Conservation (phyloP, 1,284 basidiomycete species). For the Fomitopsis pinicola region DNA sequence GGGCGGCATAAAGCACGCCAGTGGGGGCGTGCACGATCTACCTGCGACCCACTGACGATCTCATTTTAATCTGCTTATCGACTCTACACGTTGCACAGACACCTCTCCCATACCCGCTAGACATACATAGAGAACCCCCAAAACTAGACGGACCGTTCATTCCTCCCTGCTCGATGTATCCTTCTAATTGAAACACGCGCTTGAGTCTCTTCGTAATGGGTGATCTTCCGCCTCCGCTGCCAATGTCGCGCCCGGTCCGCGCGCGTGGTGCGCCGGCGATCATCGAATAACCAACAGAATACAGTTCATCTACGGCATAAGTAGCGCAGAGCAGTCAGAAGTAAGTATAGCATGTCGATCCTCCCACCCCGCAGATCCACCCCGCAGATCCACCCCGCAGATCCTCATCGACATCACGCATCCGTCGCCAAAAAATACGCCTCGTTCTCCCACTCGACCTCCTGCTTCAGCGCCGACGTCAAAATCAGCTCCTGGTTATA, state of each 20-base stretch:
- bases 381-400: not conserved
- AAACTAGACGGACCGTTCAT: not conserved
- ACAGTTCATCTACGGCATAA: not conserved
- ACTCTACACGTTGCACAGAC: not conserved
- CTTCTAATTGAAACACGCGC: too few species aligned
- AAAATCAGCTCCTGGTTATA: slow-evolving; percentile 67
- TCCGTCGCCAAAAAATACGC: slow-evolving; percentile 6
- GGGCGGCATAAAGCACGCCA: not conserved
- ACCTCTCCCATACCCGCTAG: not conserved
- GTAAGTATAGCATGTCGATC: not conserved
- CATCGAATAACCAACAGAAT: not conserved
- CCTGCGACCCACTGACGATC: too few species aligned
- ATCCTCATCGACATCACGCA: not conserved
- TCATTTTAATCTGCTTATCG: not conserved
- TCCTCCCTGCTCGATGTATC: not conserved
- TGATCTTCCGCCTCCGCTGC: too few species aligned
- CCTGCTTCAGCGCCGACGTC: slow-evolving; percentile 56
- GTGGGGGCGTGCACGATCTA: not conserved
- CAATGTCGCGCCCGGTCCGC: too few species aligned
- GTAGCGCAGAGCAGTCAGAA: not conserved
- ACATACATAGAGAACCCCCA: not conserved
- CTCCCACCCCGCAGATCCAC: not conserved
- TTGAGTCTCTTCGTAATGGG: too few species aligned
- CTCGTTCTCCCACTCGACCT: slow-evolving; percentile 56
- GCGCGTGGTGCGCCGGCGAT: not conserved